Conservation (phyloP, 768 basidiomycete species). For the Stropharia rugosoannulata region DNA sequence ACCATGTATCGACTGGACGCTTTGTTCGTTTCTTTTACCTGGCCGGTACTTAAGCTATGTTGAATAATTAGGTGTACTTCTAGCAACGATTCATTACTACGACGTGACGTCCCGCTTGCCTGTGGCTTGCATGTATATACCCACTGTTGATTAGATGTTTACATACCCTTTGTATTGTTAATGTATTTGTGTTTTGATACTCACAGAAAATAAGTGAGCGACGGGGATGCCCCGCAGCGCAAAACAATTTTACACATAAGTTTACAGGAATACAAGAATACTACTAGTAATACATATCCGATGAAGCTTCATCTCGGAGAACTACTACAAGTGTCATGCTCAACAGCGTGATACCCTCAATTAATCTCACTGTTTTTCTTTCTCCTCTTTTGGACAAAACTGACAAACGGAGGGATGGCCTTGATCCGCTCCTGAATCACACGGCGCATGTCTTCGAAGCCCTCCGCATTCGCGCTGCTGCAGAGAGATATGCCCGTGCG, state of each 20-base stretch:
- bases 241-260: neutral
- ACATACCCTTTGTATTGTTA: neutral
- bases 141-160: neutral
- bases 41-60: neutral
- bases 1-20: no score
- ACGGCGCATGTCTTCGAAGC: neutral
- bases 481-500: no score
- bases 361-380: no score
- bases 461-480: no score
- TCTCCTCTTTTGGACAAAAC: neutral
- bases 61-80: neutral
- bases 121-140: neutral
- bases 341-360: neutral
- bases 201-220: neutral
- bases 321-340: neutral
- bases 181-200: neutral
- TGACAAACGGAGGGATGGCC: neutral
- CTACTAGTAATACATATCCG: neutral
- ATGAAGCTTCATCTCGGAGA: neutral
- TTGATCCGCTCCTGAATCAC: neutral
- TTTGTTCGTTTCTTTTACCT: neutral
- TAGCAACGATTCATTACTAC: no score
- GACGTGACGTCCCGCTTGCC: neutral
- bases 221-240: no score
- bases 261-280: neutral